Evolutionary conservation across 2,329 filamentous ascomycete genomes (phyloP).

Genomic region (Seiridium unicorne): DNA sequence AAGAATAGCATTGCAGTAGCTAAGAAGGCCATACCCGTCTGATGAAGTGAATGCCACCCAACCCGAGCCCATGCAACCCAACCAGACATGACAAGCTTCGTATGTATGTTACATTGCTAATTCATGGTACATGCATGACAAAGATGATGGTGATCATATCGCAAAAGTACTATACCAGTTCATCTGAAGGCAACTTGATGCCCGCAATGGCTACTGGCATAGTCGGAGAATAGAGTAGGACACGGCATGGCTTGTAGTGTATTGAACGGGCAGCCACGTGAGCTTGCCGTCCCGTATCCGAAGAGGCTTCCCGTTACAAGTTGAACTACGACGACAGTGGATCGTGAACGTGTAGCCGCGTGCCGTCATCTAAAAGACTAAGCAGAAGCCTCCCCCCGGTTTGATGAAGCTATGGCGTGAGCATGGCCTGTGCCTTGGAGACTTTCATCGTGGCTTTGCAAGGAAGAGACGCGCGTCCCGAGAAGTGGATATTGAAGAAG

Average conservation of each 20-base stretch:
- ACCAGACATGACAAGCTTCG: no score
- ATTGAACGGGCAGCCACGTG: neutral
- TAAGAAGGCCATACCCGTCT: no score
- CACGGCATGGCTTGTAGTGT: neutral
- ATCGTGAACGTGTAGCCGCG: conserved; percentile 1
- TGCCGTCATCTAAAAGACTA: neutral
- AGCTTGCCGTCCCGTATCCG: neutral
- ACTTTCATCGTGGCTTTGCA: neutral
- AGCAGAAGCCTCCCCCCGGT: neutral
- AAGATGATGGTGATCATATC: neutral
- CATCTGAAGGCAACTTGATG: neutral
- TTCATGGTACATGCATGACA: neutral
- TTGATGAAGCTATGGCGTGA: neutral
- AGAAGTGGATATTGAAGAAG: conserved; percentile 7
- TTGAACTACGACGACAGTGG: conserved; percentile 1
- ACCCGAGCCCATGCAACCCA: no score
- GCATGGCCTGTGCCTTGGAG: neutral
- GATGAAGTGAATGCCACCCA: no score
- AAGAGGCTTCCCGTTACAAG: neutral
- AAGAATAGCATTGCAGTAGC: no score
- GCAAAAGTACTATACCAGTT: neutral
- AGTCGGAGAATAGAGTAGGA: neutral
- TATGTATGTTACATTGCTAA: neutral
- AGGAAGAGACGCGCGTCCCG: conserved; percentile 21
- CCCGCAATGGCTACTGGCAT: neutral